Evolutionary conservation across 2,329 filamentous ascomycete genomes (phyloP), one percentile per base, ranked within the genome.

Genomic region (Madurella fahalii): DNA sequence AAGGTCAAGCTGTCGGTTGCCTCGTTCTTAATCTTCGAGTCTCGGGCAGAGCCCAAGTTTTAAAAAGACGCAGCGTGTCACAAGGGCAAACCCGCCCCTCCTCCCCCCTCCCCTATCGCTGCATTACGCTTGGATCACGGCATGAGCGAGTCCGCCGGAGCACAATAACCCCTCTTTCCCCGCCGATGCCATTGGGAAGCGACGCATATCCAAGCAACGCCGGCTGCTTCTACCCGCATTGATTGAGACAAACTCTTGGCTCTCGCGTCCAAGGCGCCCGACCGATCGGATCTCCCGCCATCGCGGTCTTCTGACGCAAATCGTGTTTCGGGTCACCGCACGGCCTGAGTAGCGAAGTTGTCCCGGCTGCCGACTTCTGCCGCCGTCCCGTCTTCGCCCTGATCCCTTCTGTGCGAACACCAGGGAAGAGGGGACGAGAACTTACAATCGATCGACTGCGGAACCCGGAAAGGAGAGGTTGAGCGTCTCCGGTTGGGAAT

Each of bases 221-320:
- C 42, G 18, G 13, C 34, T 15, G 7, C 17, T 43, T 47, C 50
- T 42, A 55, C 44, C 45, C 52, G 46, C 52, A 55, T 59, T 57
- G 57, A 53, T 45, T 12, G 37, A 20, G 18, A 31, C 13, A 32
- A 30, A 15, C 15, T 32, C 25, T 44, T 25, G 25, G 18, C 15
- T 18, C 12, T 47, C 20, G 52, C 39, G 34, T 39, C 47, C 20
- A 18, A 47, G 12, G 37, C 47, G 49, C 50, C 58, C 52, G 41
- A 60, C 51, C 31, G 57, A 61, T 59, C 58, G 50, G 52, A 58
- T 55, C 54, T 30, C 46, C 54, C 54, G 44, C 47, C 20, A 51
- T 52, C 41, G 43, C 51, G 39, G 53, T 11, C 32, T 40, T 52
- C 54, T 58, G 58, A 61, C 41, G 49, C 59, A 52, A 39, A 51